Conservation (phyloP, 345 rosid species). For the Dimocarpus longan region DNA sequence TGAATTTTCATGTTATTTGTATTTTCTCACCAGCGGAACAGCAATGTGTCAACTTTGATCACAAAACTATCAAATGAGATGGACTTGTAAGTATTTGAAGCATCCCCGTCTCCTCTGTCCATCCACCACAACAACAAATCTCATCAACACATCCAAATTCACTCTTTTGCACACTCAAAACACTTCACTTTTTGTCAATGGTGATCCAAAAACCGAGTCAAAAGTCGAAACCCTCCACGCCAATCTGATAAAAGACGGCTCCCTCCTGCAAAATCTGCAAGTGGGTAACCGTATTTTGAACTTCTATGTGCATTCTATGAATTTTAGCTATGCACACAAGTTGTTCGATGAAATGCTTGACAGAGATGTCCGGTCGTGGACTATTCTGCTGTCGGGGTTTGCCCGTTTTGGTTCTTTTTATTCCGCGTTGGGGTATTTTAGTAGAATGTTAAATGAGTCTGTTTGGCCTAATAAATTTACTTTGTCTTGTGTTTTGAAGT, state of each 20-base stretch:
- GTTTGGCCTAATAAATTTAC: slow-evolving; percentile 51
- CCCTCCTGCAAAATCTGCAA: slow-evolving; percentile 22
- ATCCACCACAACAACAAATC: neutral
- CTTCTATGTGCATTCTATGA: slow-evolving; percentile 4
- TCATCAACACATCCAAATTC: neutral
- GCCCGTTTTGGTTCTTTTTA: slow-evolving; percentile 28
- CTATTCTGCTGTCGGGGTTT: slow-evolving; percentile 43
- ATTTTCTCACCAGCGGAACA: neutral
- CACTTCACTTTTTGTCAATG: neutral
- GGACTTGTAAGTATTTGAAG: neutral
- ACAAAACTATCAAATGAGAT: neutral
- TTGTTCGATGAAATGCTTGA: slow-evolving; percentile 34
- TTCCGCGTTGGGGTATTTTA: slow-evolving; percentile 31
- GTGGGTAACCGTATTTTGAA: slow-evolving; percentile 21
- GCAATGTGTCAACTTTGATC: no score
- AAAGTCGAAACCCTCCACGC: slow-evolving; percentile 25
- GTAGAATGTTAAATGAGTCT: slow-evolving; percentile 41
- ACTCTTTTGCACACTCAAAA: neutral
- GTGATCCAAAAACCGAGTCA: neutral
- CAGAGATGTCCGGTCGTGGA: slow-evolving; percentile 49
- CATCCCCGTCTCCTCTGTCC: neutral
- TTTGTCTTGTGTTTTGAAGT: slow-evolving; percentile 49
- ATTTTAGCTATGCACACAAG: slow-evolving; percentile 27
- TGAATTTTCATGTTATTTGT: neutral
- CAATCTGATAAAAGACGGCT: slow-evolving; percentile 29